Evolutionary conservation across 2,329 filamentous ascomycete species (phyloP), one percentile per base, ranked within the genome.

Genomic region (Sporothrix mexicana): DNA sequence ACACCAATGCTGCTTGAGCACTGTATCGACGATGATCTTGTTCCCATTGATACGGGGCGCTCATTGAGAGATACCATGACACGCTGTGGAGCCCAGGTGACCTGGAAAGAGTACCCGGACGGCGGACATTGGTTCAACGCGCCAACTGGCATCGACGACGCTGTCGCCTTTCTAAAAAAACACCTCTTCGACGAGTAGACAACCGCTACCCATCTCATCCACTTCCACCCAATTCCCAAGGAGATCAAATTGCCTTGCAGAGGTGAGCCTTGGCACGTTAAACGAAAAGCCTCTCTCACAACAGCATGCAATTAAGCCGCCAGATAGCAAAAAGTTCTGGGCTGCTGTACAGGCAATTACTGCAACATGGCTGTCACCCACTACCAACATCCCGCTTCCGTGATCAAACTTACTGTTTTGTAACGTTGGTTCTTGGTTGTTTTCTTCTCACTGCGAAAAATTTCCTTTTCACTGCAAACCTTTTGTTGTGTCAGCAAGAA

Each of bases 111-210:
- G 74, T 86, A 86, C 74, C 74, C 77, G 1, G 74, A 79, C 15
- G 84, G 84, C 7, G 82, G 80, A 0, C 83, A 86, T 73, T 85
- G 83, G 83, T 78, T 86, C 57, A 81, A 85, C 71, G 79, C 80
- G 9, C 83, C 83, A 0, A 68, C 76, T 0, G 85, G 85, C 0
- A 80, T 85, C n/a, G 82, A 85, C 69, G 84, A 86, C 72, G 80
- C 30, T 1, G 67, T 73, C 23, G 51, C 17, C 3, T 74, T 73
- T 64, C 66, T 74, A 5, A 45, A 47, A 4, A 20, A 41, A 23
- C 51, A 72, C 10, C 51, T 68, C 1, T 53, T 68, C 3, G 25
- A n/a, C 2, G 51, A 45, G 3, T n/a, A 20, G 59, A 45, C 36
- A 64, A 7, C 36, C 59, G 6, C 36, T 15, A 20, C 66, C 66